Base-by-base conservation (phyloP, 2,329 filamentous ascomycete species). In the Elsinoe necatrix region DNA sequence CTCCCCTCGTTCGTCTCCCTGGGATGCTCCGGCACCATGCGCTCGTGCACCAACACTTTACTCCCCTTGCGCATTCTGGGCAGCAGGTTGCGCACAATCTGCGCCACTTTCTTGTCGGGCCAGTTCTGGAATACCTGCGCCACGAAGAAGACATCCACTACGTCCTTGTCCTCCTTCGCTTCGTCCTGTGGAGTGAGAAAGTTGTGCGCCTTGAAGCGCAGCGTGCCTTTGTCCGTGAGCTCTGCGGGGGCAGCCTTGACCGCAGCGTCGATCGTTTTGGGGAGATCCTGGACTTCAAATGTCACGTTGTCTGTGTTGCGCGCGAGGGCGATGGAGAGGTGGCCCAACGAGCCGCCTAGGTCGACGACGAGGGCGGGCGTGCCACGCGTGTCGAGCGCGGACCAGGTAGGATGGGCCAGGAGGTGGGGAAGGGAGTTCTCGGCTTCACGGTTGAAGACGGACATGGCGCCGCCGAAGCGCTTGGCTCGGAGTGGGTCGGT, bases 141-240 rank as follows among this genome's bases (percentile, higher is more conserved):
- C 7, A 60, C 27, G 31, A 60, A 56, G 47, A 56, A 60, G 5
- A 67, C 57, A 47, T 67, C 63, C 20, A 48, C 41, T 5, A 66
- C 65, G 43, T 60, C 60, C 5, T 58, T 35, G 18, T 39, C 48
- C 29, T 16, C 48, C n/a, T 35, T 52, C 16, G 29, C 41, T 12
- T 62, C 55, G 3, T 61, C 59, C 41, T 66, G 58, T 7, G 58
- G 50, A 1, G 55, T 61, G 58, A 64, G 64, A 57, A 66, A 65
- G 18, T 65, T 59, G 14, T 65, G 61, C 16, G 58, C 57, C 41
- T 61, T 58, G 51, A 64, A 64, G 7, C 52, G 12, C 29, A 64
- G 50, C 7, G 61, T 47, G n/a, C 48, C 48, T 14, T 27, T n/a
- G 16, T 58, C 61, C 2, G 34, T 29, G 2, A 63, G 43, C 18